Percentiles rank a stretch among this genome's conserved stretches.
phyloP scores from a whole-genome alignment of 306 rosid species.

The Vigna radiata region DNA sequence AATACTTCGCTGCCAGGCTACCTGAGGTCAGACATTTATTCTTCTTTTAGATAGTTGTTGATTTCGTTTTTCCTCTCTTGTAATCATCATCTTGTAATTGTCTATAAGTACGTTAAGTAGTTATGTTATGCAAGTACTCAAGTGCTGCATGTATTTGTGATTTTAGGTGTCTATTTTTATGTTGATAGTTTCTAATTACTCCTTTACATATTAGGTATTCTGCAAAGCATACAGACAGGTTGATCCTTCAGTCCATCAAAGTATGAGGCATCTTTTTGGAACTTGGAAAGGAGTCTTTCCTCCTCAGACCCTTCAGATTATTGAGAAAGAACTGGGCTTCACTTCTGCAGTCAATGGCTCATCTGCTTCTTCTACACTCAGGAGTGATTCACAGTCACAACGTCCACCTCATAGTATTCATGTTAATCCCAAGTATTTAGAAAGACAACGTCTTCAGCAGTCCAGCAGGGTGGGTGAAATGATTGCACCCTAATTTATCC shows the following conservation, averaged over 20 bases:
- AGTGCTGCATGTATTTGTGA: neutral
- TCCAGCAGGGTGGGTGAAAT: slow-evolving; percentile 69
- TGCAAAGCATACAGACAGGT: slow-evolving; percentile 89
- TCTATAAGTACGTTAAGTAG: neutral
- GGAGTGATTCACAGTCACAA: slow-evolving; percentile 74
- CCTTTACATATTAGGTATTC: slow-evolving; percentile 71
- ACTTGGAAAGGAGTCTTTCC: slow-evolving; percentile 97
- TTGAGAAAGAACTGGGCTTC: slow-evolving; percentile 88
- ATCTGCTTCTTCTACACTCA: slow-evolving; percentile 55
- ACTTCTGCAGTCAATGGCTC: slow-evolving; percentile 61
- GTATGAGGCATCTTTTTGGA: slow-evolving; percentile 96
- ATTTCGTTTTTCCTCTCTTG: slow-evolving; percentile 9
- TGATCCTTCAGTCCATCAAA: slow-evolving; percentile 69
- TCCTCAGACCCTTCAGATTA: slow-evolving; percentile 73
- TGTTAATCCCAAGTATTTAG: slow-evolving; percentile 93
- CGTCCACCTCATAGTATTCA: slow-evolving; percentile 86
- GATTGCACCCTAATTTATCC: slow-evolving; percentile 20
- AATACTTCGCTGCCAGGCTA: slow-evolving; percentile 75
- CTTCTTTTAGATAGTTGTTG: neutral
- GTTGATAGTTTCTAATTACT: slow-evolving; percentile 39
- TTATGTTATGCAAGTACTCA: neutral
- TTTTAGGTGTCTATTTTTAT: slow-evolving; percentile 14
- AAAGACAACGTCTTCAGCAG: slow-evolving; percentile 91
- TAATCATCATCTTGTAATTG: slow-evolving; percentile 7
- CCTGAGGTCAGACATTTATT: slow-evolving; percentile 82